Evolutionary conservation across 805 yeast genomes (phyloP).

Genomic region (Wickerhamomyces chaumierensis): DNA sequence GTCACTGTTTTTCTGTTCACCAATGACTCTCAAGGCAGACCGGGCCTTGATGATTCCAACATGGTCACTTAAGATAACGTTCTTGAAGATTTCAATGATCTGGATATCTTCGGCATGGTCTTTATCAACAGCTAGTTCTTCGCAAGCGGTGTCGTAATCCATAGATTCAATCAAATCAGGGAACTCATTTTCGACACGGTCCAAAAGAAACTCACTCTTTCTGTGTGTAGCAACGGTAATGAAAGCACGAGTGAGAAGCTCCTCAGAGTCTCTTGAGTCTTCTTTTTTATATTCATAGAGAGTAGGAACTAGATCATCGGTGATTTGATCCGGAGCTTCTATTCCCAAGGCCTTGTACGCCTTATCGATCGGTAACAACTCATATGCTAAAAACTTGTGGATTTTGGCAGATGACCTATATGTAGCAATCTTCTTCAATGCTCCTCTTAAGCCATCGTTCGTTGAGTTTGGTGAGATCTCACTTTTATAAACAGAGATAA

Average conservation of each 20-base stretch:
- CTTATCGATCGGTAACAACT: conserved; percentile 33
- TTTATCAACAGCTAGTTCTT: conserved; percentile 34
- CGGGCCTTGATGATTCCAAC: conserved; percentile 47
- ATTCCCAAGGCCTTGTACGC: conserved; percentile 45
- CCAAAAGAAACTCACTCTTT: conserved; percentile 44
- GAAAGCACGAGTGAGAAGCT: conserved; percentile 41
- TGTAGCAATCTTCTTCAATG: conserved; percentile 27
- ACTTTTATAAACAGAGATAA: conserved; percentile 23
- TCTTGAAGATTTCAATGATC: conserved; percentile 41
- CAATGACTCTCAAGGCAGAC: conserved; percentile 44
- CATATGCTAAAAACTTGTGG: conserved; percentile 29
- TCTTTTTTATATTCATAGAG: conserved; percentile 57
- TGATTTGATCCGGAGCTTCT: conserved; percentile 30
- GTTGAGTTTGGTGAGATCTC: conserved; percentile 15
- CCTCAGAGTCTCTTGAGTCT: conserved; percentile 35
- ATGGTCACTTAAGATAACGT: conserved; percentile 15
- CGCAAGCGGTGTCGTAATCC: conserved; percentile 31
- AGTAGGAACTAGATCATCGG: conserved; percentile 63
- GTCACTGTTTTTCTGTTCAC: conserved; percentile 40
- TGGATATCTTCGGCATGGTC: conserved; percentile 44
- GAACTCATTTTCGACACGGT: conserved; percentile 33
- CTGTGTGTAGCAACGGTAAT: conserved; percentile 49
- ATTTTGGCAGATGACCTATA: conserved; percentile 26
- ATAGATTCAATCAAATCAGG: conserved; percentile 18
- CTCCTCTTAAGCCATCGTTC: conserved; percentile 23